A percentile compares a stretch with the other conserved stretches of the same genome.
These are phyloP conservation scores for Globomyces sp. DNA, from an alignment of 371 early-diverging fungal species.

Conservation along the genomic window DNA sequence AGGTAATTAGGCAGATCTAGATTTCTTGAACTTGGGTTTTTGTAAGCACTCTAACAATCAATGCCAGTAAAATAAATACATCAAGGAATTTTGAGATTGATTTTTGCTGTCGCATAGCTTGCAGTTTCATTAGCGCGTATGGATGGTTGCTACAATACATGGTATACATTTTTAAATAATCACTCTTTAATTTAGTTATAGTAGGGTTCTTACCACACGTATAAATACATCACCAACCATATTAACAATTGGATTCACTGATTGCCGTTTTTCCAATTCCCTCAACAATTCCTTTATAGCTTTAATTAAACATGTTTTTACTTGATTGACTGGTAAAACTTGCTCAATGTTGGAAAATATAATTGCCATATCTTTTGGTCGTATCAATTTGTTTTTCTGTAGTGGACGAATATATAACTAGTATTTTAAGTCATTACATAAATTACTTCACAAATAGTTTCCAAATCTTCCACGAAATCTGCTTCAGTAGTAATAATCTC, in stretches of 20 bases:
- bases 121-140: slow-evolving; percentile 47
- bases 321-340: slow-evolving; percentile 52
- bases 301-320: slow-evolving; percentile 3
- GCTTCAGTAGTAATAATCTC: slow-evolving; percentile 65
- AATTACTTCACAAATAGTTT: slow-evolving; percentile 56
- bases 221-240: slow-evolving; percentile 46
- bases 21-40: slow-evolving; percentile 17
- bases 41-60: slow-evolving; percentile 17
- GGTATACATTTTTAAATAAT: slow-evolving; percentile 53
- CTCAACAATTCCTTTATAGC: slow-evolving; percentile 31
- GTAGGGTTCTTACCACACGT: slow-evolving; percentile 33
- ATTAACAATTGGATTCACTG: slow-evolving; percentile 32
- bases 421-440: not conserved
- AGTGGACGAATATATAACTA: slow-evolving; percentile 56
- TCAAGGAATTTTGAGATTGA: slow-evolving; percentile 43
- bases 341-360: slow-evolving; percentile 58
- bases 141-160: slow-evolving; percentile 59
- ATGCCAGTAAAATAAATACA: slow-evolving; percentile 9
- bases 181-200: slow-evolving; percentile 28
- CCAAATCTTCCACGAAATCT: slow-evolving; percentile 61
- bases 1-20: slow-evolving; percentile 48
- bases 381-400: slow-evolving; percentile 42
- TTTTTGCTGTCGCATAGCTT: slow-evolving; percentile 35
- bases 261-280: slow-evolving; percentile 32
- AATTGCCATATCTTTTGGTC: slow-evolving; percentile 46